Evolutionary conservation across 2,329 filamentous ascomycete species (phyloP).

Genomic region (Sporothrix sp.): DNA sequence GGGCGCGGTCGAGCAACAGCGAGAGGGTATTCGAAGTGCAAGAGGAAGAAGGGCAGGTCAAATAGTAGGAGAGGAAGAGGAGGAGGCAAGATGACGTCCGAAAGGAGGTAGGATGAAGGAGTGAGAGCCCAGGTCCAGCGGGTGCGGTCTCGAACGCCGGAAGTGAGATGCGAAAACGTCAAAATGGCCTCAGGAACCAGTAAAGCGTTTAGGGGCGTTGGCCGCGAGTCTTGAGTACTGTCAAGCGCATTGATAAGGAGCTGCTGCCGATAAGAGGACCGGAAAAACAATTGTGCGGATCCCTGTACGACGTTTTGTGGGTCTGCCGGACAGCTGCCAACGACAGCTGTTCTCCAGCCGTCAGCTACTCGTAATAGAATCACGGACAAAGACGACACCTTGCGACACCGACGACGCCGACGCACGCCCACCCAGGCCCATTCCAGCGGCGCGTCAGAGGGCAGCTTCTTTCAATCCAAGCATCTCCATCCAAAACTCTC

Average conservation of each 20-base stretch:
- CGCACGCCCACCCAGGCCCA: background rate
- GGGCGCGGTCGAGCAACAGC: background rate
- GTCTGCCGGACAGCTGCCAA: background rate
- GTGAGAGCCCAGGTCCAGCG: background rate
- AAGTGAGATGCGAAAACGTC: slow-evolving; percentile 2
- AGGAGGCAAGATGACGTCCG: background rate
- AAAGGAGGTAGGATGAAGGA: background rate
- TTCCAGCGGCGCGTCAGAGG: background rate
- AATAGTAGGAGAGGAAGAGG: background rate
- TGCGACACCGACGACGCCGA: slow-evolving; percentile 12
- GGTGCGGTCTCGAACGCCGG: slow-evolving; percentile 6
- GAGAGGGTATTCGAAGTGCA: background rate
- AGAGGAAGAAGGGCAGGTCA: background rate
- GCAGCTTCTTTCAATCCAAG: no score
- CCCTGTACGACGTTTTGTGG: no score
- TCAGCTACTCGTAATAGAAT: background rate
- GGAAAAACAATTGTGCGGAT: no score
- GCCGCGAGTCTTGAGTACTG: no score
- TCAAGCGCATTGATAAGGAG: no score
- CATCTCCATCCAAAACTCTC: no score
- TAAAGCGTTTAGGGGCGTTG: no score
- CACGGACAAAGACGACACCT: slow-evolving; percentile 14
- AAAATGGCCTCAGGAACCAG: slow-evolving; percentile 6
- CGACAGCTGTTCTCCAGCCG: slow-evolving; percentile 1
- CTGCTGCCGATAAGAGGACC: no score